Conservation (phyloP, 305 asterid genomes). For the Fraxinus dipetala region DNA sequence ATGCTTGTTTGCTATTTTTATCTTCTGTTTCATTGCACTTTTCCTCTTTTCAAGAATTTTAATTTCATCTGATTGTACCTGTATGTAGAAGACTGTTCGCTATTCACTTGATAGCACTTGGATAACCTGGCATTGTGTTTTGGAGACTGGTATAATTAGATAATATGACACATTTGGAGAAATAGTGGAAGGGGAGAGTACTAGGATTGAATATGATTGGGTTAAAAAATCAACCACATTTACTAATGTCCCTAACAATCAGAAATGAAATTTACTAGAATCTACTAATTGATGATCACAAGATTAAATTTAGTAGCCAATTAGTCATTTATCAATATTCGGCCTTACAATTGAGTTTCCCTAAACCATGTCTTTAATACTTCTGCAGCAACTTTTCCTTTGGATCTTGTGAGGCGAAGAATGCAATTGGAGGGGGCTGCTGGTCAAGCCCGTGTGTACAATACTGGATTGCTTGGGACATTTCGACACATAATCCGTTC, state of each 20-base stretch:
- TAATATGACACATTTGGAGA: background rate
- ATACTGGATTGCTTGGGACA: conserved; percentile 72
- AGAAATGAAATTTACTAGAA: background rate
- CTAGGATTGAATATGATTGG: background rate
- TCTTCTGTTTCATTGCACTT: background rate
- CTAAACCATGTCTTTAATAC: background rate
- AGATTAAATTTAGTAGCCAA: background rate
- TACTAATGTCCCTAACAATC: background rate
- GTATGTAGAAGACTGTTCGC: background rate
- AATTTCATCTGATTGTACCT: background rate
- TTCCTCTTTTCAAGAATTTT: background rate
- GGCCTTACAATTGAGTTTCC: background rate
- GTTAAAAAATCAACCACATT: background rate
- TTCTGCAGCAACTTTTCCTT: conserved; percentile 79
- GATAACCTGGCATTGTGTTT: background rate
- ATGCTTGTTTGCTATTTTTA: background rate
- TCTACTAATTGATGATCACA: background rate
- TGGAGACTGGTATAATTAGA: background rate
- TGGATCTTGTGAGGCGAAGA: conserved; percentile 97
- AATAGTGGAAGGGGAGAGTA: background rate
- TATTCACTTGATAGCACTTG: background rate
- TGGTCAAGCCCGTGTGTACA: conserved; percentile 86
- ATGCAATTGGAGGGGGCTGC: conserved; percentile 93
- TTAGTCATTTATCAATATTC: background rate
- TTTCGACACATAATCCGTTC: conserved; percentile 55